Percentiles rank a stretch among this genome's conserved stretches.
Conservation (phyloP, 495 filamentous ascomycete species). For the Talaromyces liani region DNA sequence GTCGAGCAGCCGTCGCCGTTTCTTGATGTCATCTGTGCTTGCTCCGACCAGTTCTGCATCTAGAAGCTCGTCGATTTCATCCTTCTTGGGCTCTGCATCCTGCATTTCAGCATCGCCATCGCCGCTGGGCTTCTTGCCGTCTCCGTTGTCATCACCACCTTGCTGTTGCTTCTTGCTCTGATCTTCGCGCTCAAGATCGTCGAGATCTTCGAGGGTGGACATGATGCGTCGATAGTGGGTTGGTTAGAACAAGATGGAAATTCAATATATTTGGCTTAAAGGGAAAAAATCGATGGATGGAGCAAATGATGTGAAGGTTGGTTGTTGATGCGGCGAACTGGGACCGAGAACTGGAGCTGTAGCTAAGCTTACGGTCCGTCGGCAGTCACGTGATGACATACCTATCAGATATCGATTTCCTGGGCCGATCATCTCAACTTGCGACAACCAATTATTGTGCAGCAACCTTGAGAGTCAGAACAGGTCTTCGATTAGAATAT, state of each 20-base stretch:
- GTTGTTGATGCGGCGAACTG: conserved; percentile 4
- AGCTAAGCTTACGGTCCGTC: background rate
- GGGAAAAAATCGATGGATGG: background rate
- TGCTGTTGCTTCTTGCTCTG: conserved; percentile 68
- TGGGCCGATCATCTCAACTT: background rate
- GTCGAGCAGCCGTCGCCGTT: conserved; percentile 77
- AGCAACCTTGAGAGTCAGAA: background rate
- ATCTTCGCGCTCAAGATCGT: conserved; percentile 67
- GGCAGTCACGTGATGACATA: background rate
- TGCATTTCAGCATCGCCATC: conserved; percentile 85
- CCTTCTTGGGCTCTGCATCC: conserved; percentile 62
- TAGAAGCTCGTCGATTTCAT: conserved; percentile 68
- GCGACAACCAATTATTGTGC: background rate
- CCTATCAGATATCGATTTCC: background rate
- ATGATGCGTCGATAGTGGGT: conserved; percentile 35
- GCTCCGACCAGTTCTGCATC: conserved; percentile 87
- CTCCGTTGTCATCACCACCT: conserved; percentile 37
- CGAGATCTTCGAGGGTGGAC: conserved; percentile 83
- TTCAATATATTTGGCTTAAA: background rate
- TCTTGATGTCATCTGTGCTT: conserved; percentile 88
- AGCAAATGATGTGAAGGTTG: background rate
- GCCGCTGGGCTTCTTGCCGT: conserved; percentile 49
- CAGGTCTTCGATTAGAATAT: background rate
- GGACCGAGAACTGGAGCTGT: background rate
- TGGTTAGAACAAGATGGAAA: background rate